phyloP scores from a whole-genome alignment of 1,284 basidiomycete species.

The Leccinum cinnamomeum region DNA sequence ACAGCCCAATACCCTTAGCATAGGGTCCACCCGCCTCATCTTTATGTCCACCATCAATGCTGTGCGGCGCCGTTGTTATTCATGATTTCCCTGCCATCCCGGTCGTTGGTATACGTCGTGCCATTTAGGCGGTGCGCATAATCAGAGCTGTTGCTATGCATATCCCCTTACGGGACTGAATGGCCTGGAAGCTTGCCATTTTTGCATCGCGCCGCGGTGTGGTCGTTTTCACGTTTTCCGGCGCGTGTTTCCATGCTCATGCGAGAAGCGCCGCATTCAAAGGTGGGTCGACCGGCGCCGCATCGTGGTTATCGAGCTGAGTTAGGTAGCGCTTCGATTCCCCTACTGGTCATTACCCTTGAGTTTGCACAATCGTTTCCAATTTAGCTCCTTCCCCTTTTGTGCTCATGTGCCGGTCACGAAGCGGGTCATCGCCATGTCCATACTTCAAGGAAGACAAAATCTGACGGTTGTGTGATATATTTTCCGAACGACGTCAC shows the following conservation, averaged over 20 bases:
- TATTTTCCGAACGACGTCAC: conserved; percentile 7
- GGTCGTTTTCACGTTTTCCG: conserved; percentile 11
- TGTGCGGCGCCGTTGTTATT: conserved; percentile 8
- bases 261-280: conserved; percentile 10
- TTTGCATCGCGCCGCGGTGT: conserved; percentile 13
- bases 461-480: background rate
- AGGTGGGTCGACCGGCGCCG: conserved; percentile 6
- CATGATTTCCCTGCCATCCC: conserved; percentile 9
- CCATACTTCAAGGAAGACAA: background rate
- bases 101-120: background rate
- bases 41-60: conserved; percentile 11
- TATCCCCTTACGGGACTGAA: conserved; percentile 6
- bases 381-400: conserved; percentile 8
- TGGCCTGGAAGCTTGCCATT: conserved; percentile 4
- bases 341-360: conserved; percentile 5
- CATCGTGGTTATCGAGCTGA: conserved; percentile 16
- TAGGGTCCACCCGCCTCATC: conserved; percentile 7
- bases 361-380: conserved; percentile 9
- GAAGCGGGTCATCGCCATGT: conserved; percentile 5
- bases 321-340: conserved; percentile 10
- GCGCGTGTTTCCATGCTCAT: conserved; percentile 13
- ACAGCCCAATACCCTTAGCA: conserved; percentile 28
- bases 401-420: conserved; percentile 1
- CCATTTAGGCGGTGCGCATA: conserved; percentile 13
- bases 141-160: conserved; percentile 17